Conservation (phyloP, 2,329 filamentous ascomycete genomes). For the Camptophora hylomeconis region DNA sequence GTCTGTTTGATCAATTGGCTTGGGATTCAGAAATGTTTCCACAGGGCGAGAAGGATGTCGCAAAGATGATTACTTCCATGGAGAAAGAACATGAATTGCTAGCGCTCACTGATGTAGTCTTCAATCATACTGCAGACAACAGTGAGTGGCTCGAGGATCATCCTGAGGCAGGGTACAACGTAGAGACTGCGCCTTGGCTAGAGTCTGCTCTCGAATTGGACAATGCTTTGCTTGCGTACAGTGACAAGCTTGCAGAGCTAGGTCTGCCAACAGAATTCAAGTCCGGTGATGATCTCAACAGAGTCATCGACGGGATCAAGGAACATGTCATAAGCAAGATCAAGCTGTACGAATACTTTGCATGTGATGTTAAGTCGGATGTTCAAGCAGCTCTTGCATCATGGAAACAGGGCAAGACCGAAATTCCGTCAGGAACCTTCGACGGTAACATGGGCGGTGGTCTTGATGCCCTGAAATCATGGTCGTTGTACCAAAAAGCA, state of each 20-base stretch:
- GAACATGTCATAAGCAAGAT: slow-evolving; percentile 63
- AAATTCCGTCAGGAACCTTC: slow-evolving; percentile 41
- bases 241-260: slow-evolving; percentile 48
- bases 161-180: slow-evolving; percentile 89
- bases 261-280: slow-evolving; percentile 65
- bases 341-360: slow-evolving; percentile 88
- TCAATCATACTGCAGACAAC: slow-evolving; percentile 96
- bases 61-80: slow-evolving; percentile 64
- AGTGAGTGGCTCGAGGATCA: slow-evolving; percentile 88
- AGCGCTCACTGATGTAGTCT: slow-evolving; percentile 87
- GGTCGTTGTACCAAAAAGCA: slow-evolving; percentile 45
- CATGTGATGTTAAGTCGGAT: slow-evolving; percentile 63
- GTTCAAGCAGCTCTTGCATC: slow-evolving; percentile 54
- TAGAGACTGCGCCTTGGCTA: slow-evolving; percentile 70
- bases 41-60: slow-evolving; percentile 68
- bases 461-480: slow-evolving; percentile 39
- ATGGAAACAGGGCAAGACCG: slow-evolving; percentile 53
- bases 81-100: slow-evolving; percentile 74
- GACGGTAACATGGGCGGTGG: slow-evolving; percentile 32
- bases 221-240: slow-evolving; percentile 53
- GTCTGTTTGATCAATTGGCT: slow-evolving; percentile 77
- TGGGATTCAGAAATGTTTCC: slow-evolving; percentile 80
- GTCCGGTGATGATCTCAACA: slow-evolving; percentile 56
- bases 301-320: slow-evolving; percentile 76
- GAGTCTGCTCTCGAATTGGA: slow-evolving; percentile 62